Conservation (phyloP, 139 green algal species). For the Chlamydomonas sphaeroides region DNA sequence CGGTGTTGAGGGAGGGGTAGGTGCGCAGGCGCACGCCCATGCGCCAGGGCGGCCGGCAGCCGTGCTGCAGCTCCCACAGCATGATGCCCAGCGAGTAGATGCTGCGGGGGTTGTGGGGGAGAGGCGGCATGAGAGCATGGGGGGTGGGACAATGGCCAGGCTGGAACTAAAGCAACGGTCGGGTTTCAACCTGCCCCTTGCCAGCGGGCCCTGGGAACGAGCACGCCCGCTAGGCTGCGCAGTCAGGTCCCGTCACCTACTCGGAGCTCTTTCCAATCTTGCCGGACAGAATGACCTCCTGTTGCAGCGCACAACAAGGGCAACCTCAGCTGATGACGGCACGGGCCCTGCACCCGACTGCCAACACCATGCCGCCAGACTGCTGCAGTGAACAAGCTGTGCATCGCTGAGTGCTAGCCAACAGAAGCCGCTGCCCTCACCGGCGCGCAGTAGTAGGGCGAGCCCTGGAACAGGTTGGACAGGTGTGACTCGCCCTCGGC, state of each 20-base stretch:
- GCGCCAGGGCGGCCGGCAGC: conserved; percentile 33
- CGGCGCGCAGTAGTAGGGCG: conserved; percentile 37
- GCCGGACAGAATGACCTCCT: conserved; percentile 39
- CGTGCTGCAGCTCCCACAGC: conserved; percentile 41
- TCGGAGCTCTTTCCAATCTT: conserved; percentile 37
- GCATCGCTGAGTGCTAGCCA: neutral
- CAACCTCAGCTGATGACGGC: neutral
- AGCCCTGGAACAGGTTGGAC: conserved; percentile 44
- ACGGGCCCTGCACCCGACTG: neutral
- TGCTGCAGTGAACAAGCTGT: neutral
- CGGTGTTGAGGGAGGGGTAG: conserved; percentile 37
- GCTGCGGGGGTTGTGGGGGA: neutral
- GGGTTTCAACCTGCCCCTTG: no score
- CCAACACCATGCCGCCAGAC: neutral
- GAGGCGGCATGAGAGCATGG: neutral
- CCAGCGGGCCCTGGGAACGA: neutral
- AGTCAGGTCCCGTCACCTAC: neutral
- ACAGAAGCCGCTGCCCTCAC: neutral
- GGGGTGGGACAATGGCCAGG: neutral
- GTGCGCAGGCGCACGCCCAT: conserved; percentile 18
- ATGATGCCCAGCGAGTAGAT: conserved; percentile 36
- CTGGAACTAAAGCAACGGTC: neutral
- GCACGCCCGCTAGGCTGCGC: no score
- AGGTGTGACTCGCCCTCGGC: conserved; percentile 29
- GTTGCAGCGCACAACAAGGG: neutral